Evolutionary conservation across 495 filamentous ascomycete species (phyloP).

Genomic region (Trichoderma erinaceum): DNA sequence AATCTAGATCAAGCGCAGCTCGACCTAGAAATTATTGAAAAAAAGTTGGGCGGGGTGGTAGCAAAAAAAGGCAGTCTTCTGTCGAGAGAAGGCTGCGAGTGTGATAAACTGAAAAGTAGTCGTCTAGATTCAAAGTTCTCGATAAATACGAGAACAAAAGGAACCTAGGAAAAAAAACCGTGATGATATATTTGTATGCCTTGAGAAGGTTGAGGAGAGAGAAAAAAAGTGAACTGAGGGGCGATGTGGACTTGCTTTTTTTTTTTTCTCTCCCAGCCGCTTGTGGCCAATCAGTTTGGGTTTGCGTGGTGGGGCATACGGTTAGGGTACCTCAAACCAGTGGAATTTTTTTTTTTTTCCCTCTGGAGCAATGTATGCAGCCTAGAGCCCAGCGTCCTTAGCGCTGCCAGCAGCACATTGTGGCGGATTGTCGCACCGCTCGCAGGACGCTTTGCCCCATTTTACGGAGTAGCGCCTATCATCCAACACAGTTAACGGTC

Average conservation of each 20-base stretch:
- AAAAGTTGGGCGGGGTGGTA: slow-evolving; percentile 38
- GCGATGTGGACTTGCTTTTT: slow-evolving; percentile 18
- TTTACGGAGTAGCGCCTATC: background rate
- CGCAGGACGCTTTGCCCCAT: background rate
- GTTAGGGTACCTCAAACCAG: slow-evolving; percentile 9
- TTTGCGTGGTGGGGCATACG: background rate
- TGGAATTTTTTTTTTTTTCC: slow-evolving; percentile 12
- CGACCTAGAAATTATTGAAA: slow-evolving; percentile 45
- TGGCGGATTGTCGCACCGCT: background rate
- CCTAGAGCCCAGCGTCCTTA: background rate
- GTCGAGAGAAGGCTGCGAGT: slow-evolving; percentile 33
- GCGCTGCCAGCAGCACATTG: background rate
- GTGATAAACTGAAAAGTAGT: slow-evolving; percentile 27
- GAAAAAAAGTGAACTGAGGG: slow-evolving; percentile 34
- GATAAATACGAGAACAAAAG: slow-evolving; percentile 7
- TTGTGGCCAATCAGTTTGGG: slow-evolving; percentile 3
- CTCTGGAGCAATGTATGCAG: background rate
- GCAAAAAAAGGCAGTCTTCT: slow-evolving; percentile 37
- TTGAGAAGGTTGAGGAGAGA: slow-evolving; percentile 17
- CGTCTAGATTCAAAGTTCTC: slow-evolving; percentile 37
- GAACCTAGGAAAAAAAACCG: slow-evolving; percentile 13
- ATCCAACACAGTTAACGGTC: background rate
- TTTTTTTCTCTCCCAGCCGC: slow-evolving; percentile 9
- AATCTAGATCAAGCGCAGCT: slow-evolving; percentile 66
- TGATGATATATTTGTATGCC: slow-evolving; percentile 15